Evolutionary conservation across 2,329 filamentous ascomycete species (phyloP), one percentile per base, ranked within the genome.

Genomic region (Ascocoryne sarcoides): DNA sequence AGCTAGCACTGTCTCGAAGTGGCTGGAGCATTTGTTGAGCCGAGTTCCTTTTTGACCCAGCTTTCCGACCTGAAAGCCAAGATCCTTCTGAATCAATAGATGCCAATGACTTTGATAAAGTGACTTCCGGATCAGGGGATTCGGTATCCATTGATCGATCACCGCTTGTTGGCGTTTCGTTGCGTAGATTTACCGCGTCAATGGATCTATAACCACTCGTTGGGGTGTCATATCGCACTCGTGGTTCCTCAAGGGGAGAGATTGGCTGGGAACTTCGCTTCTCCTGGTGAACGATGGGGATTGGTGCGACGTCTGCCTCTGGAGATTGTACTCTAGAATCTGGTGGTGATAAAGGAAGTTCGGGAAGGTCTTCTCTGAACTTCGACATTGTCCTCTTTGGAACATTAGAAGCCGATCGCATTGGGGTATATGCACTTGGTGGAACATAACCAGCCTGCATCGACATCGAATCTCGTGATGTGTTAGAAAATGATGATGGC

Each of bases 71-170:
- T 3, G 88, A 92, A 32, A 98, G 78, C 92, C 92, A 98, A 0
- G 89, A 95, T 4, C 76, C 92, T 65, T 98, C 92, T 0, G 89
- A 95, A 57, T 95, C 92, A 44, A 96, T 86, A 0, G 89, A 95
- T 2, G 88, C 92, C 14, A 96, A 71, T 0, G 90, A 96, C 60
- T 89, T 82, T 20, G 88, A 86, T 57, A 88, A 63, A 26, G 23
- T 12, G 28, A 48, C 73, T 54, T 37, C 59, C 26, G 65, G 71
- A 50, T 71, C 79, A 14, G 69, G 77, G 4, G 72, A 79, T 18
- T 65, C 59, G 17, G 66, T 63, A 4, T 63, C 56, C 35, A 46
- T 51, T 47, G 49, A 60, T 46, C 58, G 63, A 43, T 62, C 58
- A 42, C 63, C 62, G 20, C 65, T 68, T 10, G 64, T 70, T 7